phyloP scores from a whole-genome alignment of 768 basidiomycete genomes.

The Jaapia argillacea region DNA sequence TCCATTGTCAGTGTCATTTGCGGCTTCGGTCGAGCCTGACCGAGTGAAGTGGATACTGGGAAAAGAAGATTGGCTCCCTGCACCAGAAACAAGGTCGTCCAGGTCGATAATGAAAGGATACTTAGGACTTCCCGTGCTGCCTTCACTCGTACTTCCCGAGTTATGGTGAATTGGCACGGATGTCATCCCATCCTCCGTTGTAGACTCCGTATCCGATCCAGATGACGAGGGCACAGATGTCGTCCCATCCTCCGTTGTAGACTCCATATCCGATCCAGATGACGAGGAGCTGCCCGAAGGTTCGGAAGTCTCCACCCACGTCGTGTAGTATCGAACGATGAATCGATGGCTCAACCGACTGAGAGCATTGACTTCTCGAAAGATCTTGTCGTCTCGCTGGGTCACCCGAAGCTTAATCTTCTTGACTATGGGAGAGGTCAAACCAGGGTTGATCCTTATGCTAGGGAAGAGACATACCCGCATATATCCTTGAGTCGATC shows the following conservation, averaged over 20 bases:
- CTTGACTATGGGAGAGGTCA: constrained; percentile 46
- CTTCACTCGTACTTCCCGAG: too few species aligned
- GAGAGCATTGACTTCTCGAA: constrained; percentile 85
- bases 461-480: constrained; percentile 33
- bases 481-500: constrained; percentile 79
- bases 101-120: constrained; percentile 60
- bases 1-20: neutral
- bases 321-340: constrained; percentile 88
- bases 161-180: constrained; percentile 32
- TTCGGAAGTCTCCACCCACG: constrained; percentile 76
- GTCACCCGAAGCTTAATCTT: constrained; percentile 73
- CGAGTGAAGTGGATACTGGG: constrained; percentile 78
- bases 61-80: constrained; percentile 51
- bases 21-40: constrained; percentile 20
- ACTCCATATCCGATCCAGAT: constrained; percentile 28
- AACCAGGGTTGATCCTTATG: neutral
- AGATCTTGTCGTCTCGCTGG: constrained; percentile 81
- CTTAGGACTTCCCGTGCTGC: too few species aligned
- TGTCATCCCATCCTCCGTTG: constrained; percentile 44
- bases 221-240: constrained; percentile 38
- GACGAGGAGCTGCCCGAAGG: constrained; percentile 34
- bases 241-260: too few species aligned
- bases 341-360: constrained; percentile 80
- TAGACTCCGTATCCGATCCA: constrained; percentile 24
- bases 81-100: constrained; percentile 45